Percentiles rank a stretch among this genome's conserved stretches.
phyloP scores from a whole-genome alignment of 495 filamentous ascomycete species.

The Echria macrotheca region DNA sequence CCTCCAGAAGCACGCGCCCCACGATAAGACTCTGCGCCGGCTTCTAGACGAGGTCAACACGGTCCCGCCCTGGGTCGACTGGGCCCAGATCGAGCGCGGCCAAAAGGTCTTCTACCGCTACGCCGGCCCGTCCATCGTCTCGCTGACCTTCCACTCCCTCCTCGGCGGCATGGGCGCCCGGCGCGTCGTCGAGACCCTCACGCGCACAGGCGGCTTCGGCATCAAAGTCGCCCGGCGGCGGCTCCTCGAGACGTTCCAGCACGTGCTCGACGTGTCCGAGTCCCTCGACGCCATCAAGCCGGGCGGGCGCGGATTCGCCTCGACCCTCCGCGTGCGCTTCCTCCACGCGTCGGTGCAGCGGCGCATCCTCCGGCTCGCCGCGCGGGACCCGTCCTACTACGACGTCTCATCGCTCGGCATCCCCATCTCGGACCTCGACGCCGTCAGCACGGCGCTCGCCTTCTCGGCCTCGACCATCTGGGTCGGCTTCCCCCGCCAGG shows the following conservation, averaged over 20 bases:
- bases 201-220: constrained; percentile 74
- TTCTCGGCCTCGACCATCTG: constrained; percentile 65
- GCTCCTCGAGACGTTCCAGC: constrained; percentile 70
- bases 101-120: constrained; percentile 71
- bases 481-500: constrained; percentile 65
- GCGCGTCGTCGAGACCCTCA: constrained; percentile 67
- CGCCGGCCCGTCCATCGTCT: constrained; percentile 56
- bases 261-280: constrained; percentile 65
- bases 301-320: constrained; percentile 60
- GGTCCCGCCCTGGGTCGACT: constrained; percentile 75
- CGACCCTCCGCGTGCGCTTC: constrained; percentile 67
- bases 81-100: constrained; percentile 67
- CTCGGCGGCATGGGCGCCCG: constrained; percentile 60
- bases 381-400: constrained; percentile 56
- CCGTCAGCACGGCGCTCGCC: constrained; percentile 61
- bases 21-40: constrained; percentile 51
- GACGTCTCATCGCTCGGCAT: constrained; percentile 53
- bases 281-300: constrained; percentile 62
- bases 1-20: constrained; percentile 50
- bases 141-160: constrained; percentile 58
- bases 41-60: constrained; percentile 67
- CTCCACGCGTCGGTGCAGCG: constrained; percentile 67
- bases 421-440: constrained; percentile 72
- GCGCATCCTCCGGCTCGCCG: constrained; percentile 56
- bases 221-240: constrained; percentile 61